phyloP scores from a whole-genome alignment of 2,329 filamentous ascomycete genomes.

The Cadophora gregata region DNA sequence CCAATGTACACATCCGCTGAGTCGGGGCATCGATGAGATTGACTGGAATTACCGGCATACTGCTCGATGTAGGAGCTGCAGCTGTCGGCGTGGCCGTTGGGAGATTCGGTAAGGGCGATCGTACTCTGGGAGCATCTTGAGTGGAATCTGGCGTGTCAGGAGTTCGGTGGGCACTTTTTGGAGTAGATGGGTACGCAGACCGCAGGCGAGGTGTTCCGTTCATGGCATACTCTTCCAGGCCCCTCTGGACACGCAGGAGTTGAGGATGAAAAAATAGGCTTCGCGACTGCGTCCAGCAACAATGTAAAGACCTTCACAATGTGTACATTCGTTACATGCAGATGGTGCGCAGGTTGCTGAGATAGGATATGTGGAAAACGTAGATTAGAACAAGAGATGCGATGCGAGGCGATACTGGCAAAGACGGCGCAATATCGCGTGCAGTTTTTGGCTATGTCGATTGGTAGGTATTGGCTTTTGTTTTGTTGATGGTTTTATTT shows the following conservation, averaged over 20 bases:
- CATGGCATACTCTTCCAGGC: constrained; percentile 57
- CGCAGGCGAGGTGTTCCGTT: constrained; percentile 81
- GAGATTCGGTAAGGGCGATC: constrained; percentile 40
- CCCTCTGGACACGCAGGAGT: constrained; percentile 12
- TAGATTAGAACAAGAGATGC: not conserved
- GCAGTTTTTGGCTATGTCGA: not conserved
- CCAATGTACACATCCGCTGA: constrained; percentile 85
- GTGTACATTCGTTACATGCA: not conserved
- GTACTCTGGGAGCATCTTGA: constrained; percentile 32
- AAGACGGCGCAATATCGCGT: not conserved
- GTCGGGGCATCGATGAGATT: constrained; percentile 86
- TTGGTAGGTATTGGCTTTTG: not conserved
- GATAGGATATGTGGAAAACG: not conserved
- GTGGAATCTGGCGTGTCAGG: constrained; percentile 44
- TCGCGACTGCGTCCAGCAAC: not conserved
- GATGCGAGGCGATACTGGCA: not conserved
- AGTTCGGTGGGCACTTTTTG: constrained; percentile 54
- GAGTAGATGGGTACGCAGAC: constrained; percentile 82
- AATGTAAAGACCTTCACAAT: not conserved
- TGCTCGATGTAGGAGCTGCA: constrained; percentile 28
- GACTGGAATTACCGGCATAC: constrained; percentile 75
- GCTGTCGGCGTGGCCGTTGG: constrained; percentile 32
- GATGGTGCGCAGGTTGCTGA: not conserved
- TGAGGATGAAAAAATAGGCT: not conserved
- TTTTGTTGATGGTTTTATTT: not conserved